phyloP scores from a whole-genome alignment of 2,329 filamentous ascomycete species.

The Pezicula carpinea region DNA sequence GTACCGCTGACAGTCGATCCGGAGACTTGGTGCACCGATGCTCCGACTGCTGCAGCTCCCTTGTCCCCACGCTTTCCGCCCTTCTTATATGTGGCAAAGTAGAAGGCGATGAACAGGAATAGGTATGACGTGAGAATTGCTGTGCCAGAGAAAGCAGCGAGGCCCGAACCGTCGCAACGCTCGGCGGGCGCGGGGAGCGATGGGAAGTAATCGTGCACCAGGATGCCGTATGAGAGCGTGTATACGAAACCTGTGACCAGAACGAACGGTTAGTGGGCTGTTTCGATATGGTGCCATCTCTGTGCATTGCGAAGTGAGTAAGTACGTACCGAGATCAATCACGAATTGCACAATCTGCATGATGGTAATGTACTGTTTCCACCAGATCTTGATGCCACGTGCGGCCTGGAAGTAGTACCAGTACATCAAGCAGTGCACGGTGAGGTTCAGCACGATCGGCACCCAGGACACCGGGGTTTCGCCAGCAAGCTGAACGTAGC shows the following conservation, averaged over 20 bases:
- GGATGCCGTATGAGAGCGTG: not conserved
- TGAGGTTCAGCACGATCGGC: conserved; percentile 12
- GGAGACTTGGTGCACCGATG: not conserved
- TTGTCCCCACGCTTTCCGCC: not conserved
- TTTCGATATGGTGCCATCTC: no score
- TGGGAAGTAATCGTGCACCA: not conserved
- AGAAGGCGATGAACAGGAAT: not conserved
- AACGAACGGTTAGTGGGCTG: no score
- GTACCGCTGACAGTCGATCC: not conserved
- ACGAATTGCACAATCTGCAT: conserved; percentile 15
- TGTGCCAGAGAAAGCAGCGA: not conserved
- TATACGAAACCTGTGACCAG: not conserved
- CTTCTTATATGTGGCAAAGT: conserved; percentile 1
- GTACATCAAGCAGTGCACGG: conserved; percentile 14
- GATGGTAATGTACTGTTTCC: conserved; percentile 14
- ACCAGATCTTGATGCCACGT: conserved; percentile 11
- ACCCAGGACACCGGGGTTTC: conserved; percentile 15
- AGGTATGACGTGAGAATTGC: not conserved
- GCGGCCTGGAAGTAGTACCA: conserved; percentile 18
- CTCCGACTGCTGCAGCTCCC: not conserved
- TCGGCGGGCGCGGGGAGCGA: not conserved
- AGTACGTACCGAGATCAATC: conserved; percentile 9
- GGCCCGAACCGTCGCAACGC: not conserved
- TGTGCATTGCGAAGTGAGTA: no score
- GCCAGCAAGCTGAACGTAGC: conserved; percentile 11